Conservation (phyloP, 2,329 filamentous ascomycete species). For the Zymoseptoria pseudotritici region DNA sequence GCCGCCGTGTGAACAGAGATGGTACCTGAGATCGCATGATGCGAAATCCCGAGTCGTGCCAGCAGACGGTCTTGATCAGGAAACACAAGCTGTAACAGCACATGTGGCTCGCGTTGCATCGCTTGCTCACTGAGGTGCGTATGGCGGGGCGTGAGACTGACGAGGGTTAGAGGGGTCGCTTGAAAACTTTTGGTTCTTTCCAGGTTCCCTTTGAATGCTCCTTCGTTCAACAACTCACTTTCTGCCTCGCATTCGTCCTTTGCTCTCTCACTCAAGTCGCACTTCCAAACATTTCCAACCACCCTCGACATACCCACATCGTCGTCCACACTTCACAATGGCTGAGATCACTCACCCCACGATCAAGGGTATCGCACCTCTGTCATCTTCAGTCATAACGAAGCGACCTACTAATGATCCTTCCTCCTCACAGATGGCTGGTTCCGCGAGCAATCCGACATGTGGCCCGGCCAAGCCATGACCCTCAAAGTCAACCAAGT, state of each 20-base stretch:
- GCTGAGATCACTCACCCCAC: constrained; percentile 66
- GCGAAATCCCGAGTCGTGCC: too few species aligned
- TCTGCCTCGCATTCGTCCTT: neutral
- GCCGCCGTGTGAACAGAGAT: too few species aligned
- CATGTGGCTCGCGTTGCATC: too few species aligned
- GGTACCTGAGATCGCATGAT: too few species aligned
- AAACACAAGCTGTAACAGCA: too few species aligned
- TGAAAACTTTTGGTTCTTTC: neutral
- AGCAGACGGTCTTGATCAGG: too few species aligned
- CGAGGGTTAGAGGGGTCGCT: neutral
- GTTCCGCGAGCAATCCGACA: constrained; percentile 97
- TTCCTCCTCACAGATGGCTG: constrained; percentile 66
- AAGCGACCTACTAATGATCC: constrained; percentile 33
- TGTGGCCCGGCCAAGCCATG: constrained; percentile 99
- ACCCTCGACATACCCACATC: neutral
- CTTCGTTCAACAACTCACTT: neutral
- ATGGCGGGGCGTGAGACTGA: neutral
- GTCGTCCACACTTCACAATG: constrained; percentile 40
- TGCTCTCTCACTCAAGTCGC: neutral
- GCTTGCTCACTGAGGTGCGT: too few species aligned
- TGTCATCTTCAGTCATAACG: neutral
- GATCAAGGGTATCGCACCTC: constrained; percentile 46
- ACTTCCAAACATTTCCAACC: neutral
- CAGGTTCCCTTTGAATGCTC: neutral
- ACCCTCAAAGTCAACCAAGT: constrained; percentile 96